Evolutionary conservation across 75 land plant genomes (phyloP), one percentile per base, ranked within the genome.

Genomic region (Pinus albicaulis): DNA sequence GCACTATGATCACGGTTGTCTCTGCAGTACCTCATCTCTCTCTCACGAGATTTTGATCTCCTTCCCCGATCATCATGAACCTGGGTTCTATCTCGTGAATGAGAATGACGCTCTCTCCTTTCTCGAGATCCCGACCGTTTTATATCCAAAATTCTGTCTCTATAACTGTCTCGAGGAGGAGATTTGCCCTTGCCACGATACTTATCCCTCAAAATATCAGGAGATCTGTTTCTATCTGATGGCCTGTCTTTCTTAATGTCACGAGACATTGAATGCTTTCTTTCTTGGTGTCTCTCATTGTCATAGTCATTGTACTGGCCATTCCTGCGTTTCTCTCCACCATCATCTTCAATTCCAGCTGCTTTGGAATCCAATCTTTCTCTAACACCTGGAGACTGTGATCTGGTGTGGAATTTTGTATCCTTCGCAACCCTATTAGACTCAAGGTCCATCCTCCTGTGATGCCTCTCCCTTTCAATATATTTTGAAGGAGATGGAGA

Each of bases 41-140:
- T 63, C 53, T 75, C 53, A 76, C 14, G 64, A 65, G 78, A 52
- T 83, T 77, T 60, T 76, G 53, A 36, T 57, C 59, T 80, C 60
- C 60, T 78, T 52, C 17, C 59, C 26, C 25, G 57, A 59, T 52
- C 41, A 16, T 44, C 73, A 22, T 31, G 57, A 48, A 24, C 73
- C 58, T 58, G 24, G 20, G 6, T 56, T 62, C 55, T 55, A 19
- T 58, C 76, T 31, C 48, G 36, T 28, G 28, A 36, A 75, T 63
- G 34, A 13, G 31, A 74, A 59, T 41, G 17, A 20, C 58, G 38
- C 10, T 77, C 76, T 14, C 78, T 72, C 2, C 53, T 72, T 53
- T 80, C 76, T 11, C 62, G 57, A 72, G 74, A 52, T 13, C 57
- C 15, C 25, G 56, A 55, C 14, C 34, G 28, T 44, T 71, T 41